phyloP scores from a whole-genome alignment of 2,329 filamentous ascomycete genomes.

The Periconia sp. region DNA sequence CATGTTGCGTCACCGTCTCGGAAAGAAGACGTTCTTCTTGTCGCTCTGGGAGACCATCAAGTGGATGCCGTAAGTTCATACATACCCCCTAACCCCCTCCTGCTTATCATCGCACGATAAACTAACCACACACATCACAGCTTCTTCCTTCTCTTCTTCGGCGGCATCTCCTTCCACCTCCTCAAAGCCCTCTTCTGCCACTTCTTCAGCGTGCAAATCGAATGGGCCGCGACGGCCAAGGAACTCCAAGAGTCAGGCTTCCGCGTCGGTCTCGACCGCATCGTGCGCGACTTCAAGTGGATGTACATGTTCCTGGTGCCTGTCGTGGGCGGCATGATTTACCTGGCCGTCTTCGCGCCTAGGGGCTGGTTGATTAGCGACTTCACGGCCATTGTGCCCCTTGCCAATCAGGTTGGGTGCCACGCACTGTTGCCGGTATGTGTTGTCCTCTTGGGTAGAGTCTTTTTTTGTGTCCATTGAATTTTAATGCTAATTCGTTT shows the following conservation, averaged over 20 bases:
- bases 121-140: constrained; percentile 2
- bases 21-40: constrained; percentile 54
- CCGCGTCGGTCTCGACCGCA: constrained; percentile 79
- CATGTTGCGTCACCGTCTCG: constrained; percentile 62
- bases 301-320: constrained; percentile 66
- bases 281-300: constrained; percentile 72
- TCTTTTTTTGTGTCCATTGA: not conserved
- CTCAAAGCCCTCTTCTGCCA: constrained; percentile 76
- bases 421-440: constrained; percentile 70
- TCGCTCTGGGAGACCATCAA: constrained; percentile 60
- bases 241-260: constrained; percentile 81
- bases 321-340: constrained; percentile 62
- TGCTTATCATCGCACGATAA: not conserved
- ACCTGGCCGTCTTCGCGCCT: constrained; percentile 68
- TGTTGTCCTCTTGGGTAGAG: too few species aligned
- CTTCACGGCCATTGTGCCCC: constrained; percentile 71
- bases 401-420: constrained; percentile 68
- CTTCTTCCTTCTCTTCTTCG: constrained; percentile 75
- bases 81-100: not conserved
- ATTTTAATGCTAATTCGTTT: not conserved
- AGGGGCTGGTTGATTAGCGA: constrained; percentile 52
- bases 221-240: constrained; percentile 80
- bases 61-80: constrained; percentile 54
- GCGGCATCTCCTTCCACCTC: constrained; percentile 77
- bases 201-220: constrained; percentile 84